A percentile compares a stretch with the other conserved stretches of the same genome.
Evolutionary conservation across 2,329 filamentous ascomycete genomes (phyloP).

Genomic region (Ascomycota sp.): DNA sequence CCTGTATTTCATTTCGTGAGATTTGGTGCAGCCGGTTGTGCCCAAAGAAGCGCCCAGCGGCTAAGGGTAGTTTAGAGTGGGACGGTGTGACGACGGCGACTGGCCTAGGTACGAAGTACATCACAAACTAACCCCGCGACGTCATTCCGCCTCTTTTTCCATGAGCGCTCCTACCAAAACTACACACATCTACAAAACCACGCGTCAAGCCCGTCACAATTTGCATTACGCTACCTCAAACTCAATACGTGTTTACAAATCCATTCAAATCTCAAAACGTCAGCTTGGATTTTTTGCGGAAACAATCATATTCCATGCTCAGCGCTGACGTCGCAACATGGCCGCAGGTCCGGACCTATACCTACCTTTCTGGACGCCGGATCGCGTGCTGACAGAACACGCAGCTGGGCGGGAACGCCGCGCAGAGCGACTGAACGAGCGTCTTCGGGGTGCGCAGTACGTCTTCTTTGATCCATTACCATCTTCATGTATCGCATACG

Average conservation of each 20-base stretch:
- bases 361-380: neutral
- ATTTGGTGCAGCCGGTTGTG: too few relatives aligned
- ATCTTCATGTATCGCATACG: too few relatives aligned
- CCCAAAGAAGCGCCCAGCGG: too few relatives aligned
- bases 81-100: neutral
- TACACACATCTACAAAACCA: too few relatives aligned
- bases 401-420: conserved; percentile 23
- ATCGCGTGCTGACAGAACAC: neutral
- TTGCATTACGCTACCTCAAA: neutral
- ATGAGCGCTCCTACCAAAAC: conserved; percentile 1
- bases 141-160: conserved; percentile 1
- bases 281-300: too few relatives aligned
- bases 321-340: conserved; percentile 7
- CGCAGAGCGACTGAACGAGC: conserved; percentile 41
- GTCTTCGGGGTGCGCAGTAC: conserved; percentile 44
- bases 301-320: too few relatives aligned
- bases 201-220: neutral
- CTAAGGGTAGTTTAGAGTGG: neutral
- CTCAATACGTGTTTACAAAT: too few relatives aligned
- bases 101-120: too few relatives aligned
- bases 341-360: conserved; percentile 17
- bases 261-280: too few relatives aligned
- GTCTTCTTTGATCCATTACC: too few relatives aligned
- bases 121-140: conserved; percentile 1
- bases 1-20: too few relatives aligned